Evolutionary conservation across 805 yeast species (phyloP), one percentile per base, ranked within the genome.

Genomic region (Grigorovia jiainica): DNA sequence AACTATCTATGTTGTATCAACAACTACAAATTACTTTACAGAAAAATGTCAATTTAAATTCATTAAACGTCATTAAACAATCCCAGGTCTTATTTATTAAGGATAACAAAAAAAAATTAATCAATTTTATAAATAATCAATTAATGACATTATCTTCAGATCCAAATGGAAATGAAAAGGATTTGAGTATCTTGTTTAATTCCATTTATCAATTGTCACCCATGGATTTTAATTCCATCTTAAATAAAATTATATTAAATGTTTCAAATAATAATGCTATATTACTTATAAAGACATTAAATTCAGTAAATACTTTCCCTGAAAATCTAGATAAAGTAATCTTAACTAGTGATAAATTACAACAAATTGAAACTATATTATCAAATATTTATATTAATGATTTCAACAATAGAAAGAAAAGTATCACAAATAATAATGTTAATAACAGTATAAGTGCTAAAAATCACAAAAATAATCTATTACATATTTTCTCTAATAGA

Each of bases 271-370:
- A 47, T 13, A 45, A 53, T 24, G 39, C 48, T 1, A 60, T 57
- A 40, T 41, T 46, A 3, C 44, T 60, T 16, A 31, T 45, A 9
- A 60, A 47, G 35, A 55, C 61, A 7, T 49, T 60, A 7, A 59
- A 58, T 33, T 56, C 62, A 7, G 52, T 58, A n/a, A 55, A 47
- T 37, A 49, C 41, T 36, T 52, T 60, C 36, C 49, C 55, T 2
- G 24, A 30, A 4, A 48, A 50, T n/a, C 46, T 59, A 36, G 50
- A 54, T 19, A 53, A 50, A n/a, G 49, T 44, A 9, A 42, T 45
- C 3, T 13, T 3, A 11, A 13, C 31, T 11, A 27, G 31, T 27
- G 31, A 27, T 13, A 27, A 27, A 27, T 27, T 27, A 15, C 6
- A 27, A 7, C 31, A 27, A 27, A 10, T 27, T 11, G 31, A 27